Evolutionary conservation across 73 alveolate genomes (phyloP), one percentile per base, ranked within the genome.

Genomic region (Paramecium biaurelia): DNA sequence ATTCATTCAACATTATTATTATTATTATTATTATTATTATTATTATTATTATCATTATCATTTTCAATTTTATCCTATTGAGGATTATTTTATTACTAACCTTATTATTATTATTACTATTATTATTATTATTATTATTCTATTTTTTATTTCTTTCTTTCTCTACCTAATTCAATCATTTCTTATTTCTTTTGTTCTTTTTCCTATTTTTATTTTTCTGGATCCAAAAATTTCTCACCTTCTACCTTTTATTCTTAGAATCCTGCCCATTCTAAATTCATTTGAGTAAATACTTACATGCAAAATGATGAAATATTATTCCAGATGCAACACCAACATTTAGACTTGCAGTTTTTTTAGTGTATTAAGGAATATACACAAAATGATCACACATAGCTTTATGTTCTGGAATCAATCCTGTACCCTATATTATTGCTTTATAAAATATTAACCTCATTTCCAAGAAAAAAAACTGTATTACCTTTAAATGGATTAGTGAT

Each of bases 271-370:
- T 18, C 90, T 79, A 42, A 9, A 38, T 2, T 79, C 5, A 3
- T 14, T 11, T 4, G 21, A 42, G 0, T 9, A n/a, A 23, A 42
- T 43, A 5, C 1, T 53, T 15, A 79, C 90, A 82, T 26, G 94
- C 94, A 93, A 95, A 95, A 84, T 95, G 97, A 89, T 95, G 95
- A 93, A 95, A 95, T 85, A 95, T 95, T 79, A 95, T 95, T 20
- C 96, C 93, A 8, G 96, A 93, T 1, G 97, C 97, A 43, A 93
- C 92, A 18, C 93, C 79, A 11, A 95, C 97, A 89, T 95, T 95
- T 30, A 95, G 85, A 67, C 96, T 93, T 3, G 96, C 97, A 18
- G 97, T 95, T 28, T 95, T 95, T 68, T 93, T 32, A 57, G 95
- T 88, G 85, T 95, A 95, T 95, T 95, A 93, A 58, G 95, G 96